Percentiles rank a stretch among this genome's conserved stretches.
Evolutionary conservation across 2,329 filamentous ascomycete genomes (phyloP).

Genomic region (Coniella vitis): DNA sequence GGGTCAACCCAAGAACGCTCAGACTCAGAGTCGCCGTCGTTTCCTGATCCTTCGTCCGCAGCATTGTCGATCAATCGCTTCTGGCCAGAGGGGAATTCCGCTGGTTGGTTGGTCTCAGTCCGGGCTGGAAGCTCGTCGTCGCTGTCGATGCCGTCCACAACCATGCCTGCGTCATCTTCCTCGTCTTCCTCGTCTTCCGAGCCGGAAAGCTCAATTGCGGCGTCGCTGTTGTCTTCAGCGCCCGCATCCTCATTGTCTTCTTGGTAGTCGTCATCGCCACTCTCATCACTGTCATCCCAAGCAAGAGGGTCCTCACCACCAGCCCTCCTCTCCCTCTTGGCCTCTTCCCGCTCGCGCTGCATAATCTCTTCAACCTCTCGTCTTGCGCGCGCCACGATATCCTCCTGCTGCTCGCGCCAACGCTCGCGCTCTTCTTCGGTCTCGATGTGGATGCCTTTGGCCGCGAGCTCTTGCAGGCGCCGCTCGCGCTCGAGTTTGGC

Average conservation of each 20-base stretch:
- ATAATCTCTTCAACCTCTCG: constrained; percentile 74
- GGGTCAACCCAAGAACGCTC: constrained; percentile 30
- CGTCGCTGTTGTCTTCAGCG: constrained; percentile 29
- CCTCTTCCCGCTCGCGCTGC: constrained; percentile 66
- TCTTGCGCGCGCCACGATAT: constrained; percentile 78
- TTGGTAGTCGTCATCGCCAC: constrained; percentile 42
- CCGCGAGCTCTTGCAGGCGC: constrained; percentile 67
- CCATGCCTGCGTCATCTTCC: constrained; percentile 18
- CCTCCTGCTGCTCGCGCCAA: constrained; percentile 77
- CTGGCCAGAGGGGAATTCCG: constrained; percentile 20
- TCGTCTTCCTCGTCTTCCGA: constrained; percentile 29
- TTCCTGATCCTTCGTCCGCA: constrained; percentile 27
- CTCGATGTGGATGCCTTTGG: constrained; percentile 74
- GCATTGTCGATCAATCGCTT: constrained; percentile 34
- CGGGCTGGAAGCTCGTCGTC: constrained; percentile 29
- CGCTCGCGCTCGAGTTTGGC: constrained; percentile 71
- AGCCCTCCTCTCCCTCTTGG: constrained; percentile 55
- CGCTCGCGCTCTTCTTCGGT: constrained; percentile 79
- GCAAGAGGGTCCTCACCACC: constrained; percentile 42
- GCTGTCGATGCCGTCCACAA: constrained; percentile 22
- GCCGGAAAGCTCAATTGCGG: constrained; percentile 36
- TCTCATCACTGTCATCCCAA: constrained; percentile 48
- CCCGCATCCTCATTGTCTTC: constrained; percentile 33
- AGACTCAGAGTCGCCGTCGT: constrained; percentile 30
- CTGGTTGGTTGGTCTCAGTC: constrained; percentile 29